These are phyloP conservation scores for Lecanosticta acicola DNA, from an alignment of 2,329 filamentous ascomycete genomes.

Conservation along the genomic window DNA sequence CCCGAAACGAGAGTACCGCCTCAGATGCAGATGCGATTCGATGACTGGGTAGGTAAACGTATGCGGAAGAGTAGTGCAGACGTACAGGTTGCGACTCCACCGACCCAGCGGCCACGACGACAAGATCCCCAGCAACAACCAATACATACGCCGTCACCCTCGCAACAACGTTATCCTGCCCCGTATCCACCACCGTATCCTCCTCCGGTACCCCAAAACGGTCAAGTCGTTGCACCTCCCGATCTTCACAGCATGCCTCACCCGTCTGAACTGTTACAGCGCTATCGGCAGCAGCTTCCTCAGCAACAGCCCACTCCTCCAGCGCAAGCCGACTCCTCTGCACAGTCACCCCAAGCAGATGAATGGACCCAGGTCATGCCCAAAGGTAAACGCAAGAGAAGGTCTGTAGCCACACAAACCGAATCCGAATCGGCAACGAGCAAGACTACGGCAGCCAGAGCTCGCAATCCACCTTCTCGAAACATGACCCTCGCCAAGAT, in stretches of 20 bases:
- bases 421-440: background rate
- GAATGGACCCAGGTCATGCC: conserved; percentile 12
- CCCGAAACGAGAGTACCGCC: background rate
- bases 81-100: too few relatives aligned
- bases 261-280: background rate
- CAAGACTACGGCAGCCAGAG: background rate
- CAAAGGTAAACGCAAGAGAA: background rate
- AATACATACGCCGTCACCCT: background rate
- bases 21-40: background rate
- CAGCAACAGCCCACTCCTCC: background rate
- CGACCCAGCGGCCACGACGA: background rate
- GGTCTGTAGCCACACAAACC: background rate
- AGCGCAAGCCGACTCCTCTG: background rate
- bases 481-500: conserved; percentile 19
- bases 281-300: background rate
- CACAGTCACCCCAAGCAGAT: conserved; percentile 1
- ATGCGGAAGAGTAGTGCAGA: background rate
- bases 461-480: conserved; percentile 9
- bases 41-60: background rate
- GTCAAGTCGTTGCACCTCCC: background rate
- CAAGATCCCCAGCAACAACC: background rate
- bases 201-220: background rate
- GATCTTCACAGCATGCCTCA: background rate
- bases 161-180: background rate
- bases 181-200: background rate